These are phyloP conservation scores for Plectosphaerella plurivora DNA, from an alignment of 2,329 filamentous ascomycete genomes.

Conservation along the genomic window DNA sequence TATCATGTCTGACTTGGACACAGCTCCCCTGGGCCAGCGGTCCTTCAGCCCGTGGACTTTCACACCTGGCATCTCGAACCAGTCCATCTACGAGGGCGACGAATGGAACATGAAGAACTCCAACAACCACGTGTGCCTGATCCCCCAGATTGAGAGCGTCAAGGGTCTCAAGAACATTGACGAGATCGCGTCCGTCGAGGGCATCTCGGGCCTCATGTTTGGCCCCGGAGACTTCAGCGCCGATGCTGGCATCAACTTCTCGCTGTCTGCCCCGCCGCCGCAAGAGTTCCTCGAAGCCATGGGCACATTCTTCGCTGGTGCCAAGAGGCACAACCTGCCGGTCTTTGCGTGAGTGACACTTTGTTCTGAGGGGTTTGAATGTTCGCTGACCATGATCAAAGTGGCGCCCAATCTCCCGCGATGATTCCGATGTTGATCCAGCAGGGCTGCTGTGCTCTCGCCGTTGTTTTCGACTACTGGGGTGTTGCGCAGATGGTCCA, in stretches of 20 bases:
- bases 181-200: slow-evolving; percentile 15
- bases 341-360: slow-evolving; percentile 5
- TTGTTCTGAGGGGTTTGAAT: neutral
- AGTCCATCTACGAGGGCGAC: slow-evolving; percentile 14
- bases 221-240: slow-evolving; percentile 14
- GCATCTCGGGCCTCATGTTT: slow-evolving; percentile 13
- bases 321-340: slow-evolving; percentile 4
- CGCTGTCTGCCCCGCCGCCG: slow-evolving; percentile 3
- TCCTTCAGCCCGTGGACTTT: slow-evolving; percentile 15
- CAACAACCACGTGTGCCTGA: slow-evolving; percentile 16
- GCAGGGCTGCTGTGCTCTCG: slow-evolving; percentile 7
- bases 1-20: neutral
- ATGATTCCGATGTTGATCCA: slow-evolving; percentile 9
- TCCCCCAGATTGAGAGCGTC: slow-evolving; percentile 16
- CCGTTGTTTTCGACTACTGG: slow-evolving; percentile 10
- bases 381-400: neutral
- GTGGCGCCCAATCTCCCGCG: neutral
- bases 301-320: slow-evolving; percentile 5
- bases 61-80: slow-evolving; percentile 13
- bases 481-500: slow-evolving; percentile 7
- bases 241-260: slow-evolving; percentile 9
- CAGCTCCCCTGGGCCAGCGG: slow-evolving; percentile 12
- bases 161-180: slow-evolving; percentile 17
- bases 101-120: slow-evolving; percentile 15
- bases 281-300: slow-evolving; percentile 8